Evolutionary conservation across 768 basidiomycete genomes (phyloP), one percentile per base, ranked within the genome.

Genomic region (Lactarius hatsudake): DNA sequence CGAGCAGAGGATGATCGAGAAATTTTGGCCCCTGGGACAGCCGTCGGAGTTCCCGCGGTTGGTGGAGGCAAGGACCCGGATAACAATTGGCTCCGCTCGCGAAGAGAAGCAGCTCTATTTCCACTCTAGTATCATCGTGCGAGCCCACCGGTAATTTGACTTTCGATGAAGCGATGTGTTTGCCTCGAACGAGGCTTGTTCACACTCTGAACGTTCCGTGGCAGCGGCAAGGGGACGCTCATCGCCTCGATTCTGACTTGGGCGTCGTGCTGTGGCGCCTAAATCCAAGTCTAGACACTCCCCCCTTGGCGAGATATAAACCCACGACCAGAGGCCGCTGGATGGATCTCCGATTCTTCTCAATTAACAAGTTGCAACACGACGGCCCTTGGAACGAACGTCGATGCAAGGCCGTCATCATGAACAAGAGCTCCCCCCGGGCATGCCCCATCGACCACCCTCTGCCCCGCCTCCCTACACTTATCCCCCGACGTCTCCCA

Each of bases 401-500:
- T 57, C 56, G 32, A 4, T 57, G 2, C 32, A 34, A 34, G 10
- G 32, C 30, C 54, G 26, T 32, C 32, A 34, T 56, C 55, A 56
- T 1, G 54, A 56, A 9, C 55, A 56, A 32, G 20, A 56, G 7
- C 55, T 18, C 55, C 7, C 56, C 18, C 28, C 4, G 3, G n/a
- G 18, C 13, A 18, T 36, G 8, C 9, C 34, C 32, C 34, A 12
- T 10, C 30, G 56, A n/a, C 28, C 30, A 13, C 56, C 56, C 13
- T 57, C 56, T n/a, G 56, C 56, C 9, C 56, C 56, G 10, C 56
- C 56, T 36, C 56, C 56, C 18, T 57, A 57, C 20, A 34, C 13
- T 15, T 53, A 53, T 53, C 51, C 26, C 6, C 51, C 51, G 7
- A 15, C 56, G 12, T 8, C 9, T 9, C 9, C 30, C 34, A 12